These are phyloP conservation scores for Cyamopsis tetragonoloba DNA, from an alignment of 306 rosid species.

Conservation along the genomic window DNA sequence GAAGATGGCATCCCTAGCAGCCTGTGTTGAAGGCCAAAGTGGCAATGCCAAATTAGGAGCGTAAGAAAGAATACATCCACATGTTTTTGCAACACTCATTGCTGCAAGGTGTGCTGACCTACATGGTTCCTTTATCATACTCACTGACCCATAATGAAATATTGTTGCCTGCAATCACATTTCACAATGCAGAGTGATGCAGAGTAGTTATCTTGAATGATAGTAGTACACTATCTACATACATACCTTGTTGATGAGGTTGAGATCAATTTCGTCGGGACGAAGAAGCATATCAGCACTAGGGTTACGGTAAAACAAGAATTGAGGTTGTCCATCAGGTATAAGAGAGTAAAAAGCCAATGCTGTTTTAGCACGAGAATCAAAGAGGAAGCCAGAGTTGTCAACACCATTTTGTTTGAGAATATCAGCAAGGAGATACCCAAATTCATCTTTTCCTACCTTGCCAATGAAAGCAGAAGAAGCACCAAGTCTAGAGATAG, in stretches of 20 bases:
- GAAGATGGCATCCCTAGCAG: slow-evolving; percentile 27
- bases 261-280: slow-evolving; percentile 22
- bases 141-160: slow-evolving; percentile 42
- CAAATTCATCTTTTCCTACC: slow-evolving; percentile 47
- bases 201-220: too few species aligned
- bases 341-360: slow-evolving; percentile 30
- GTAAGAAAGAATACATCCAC: slow-evolving; percentile 29
- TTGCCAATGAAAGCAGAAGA: slow-evolving; percentile 38
- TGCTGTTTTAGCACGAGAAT: slow-evolving; percentile 30
- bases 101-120: slow-evolving; percentile 36
- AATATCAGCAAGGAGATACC: slow-evolving; percentile 30
- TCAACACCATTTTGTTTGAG: slow-evolving; percentile 39
- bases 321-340: slow-evolving; percentile 25
- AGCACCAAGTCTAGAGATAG: slow-evolving; percentile 31
- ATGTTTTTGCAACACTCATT: slow-evolving; percentile 27
- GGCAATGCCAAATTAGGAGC: slow-evolving; percentile 34
- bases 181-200: too few species aligned
- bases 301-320: slow-evolving; percentile 34
- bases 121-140: slow-evolving; percentile 31
- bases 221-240: too few species aligned
- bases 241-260: slow-evolving; percentile 31
- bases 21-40: slow-evolving; percentile 31
- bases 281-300: slow-evolving; percentile 35
- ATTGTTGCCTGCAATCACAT: slow-evolving; percentile 38
- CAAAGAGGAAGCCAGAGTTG: slow-evolving; percentile 32